Conservation (phyloP, 768 basidiomycete genomes). For the Suillus variegatus region DNA sequence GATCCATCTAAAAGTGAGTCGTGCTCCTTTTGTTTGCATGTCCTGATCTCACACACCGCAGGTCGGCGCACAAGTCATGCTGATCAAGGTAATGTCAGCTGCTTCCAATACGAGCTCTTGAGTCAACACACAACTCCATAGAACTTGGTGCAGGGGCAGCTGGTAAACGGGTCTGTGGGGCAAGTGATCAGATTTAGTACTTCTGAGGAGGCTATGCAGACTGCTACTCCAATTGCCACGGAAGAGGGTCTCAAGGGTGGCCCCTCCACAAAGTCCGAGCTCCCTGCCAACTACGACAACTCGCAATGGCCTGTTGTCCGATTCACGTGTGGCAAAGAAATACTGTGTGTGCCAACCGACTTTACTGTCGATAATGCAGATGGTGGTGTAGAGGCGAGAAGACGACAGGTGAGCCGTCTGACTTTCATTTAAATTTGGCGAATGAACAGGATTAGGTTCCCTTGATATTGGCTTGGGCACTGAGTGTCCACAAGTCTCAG, state of each 20-base stretch:
- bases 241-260: constrained; percentile 32
- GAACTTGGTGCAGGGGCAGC: constrained; percentile 67
- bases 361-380: constrained; percentile 66
- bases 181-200: constrained; percentile 49
- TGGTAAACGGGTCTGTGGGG: constrained; percentile 76
- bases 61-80: constrained; percentile 86
- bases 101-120: not conserved
- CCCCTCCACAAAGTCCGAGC: constrained; percentile 19
- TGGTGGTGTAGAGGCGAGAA: constrained; percentile 58
- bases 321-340: constrained; percentile 49
- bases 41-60: constrained; percentile 28
- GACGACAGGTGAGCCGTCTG: constrained; percentile 52
- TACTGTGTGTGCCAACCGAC: constrained; percentile 54
- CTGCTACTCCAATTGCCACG: constrained; percentile 39
- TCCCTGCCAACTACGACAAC: constrained; percentile 22
- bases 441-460: constrained; percentile 41
- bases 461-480: constrained; percentile 80
- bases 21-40: not conserved
- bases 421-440: constrained; percentile 51
- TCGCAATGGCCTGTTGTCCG: constrained; percentile 61
- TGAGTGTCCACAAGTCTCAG: constrained; percentile 88
- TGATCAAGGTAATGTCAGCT: constrained; percentile 55
- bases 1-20: constrained; percentile 51
- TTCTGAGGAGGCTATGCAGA: constrained; percentile 41
- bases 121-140: constrained; percentile 25